Conservation (phyloP, 2,329 filamentous ascomycete genomes). For the Trichoderma breve region DNA sequence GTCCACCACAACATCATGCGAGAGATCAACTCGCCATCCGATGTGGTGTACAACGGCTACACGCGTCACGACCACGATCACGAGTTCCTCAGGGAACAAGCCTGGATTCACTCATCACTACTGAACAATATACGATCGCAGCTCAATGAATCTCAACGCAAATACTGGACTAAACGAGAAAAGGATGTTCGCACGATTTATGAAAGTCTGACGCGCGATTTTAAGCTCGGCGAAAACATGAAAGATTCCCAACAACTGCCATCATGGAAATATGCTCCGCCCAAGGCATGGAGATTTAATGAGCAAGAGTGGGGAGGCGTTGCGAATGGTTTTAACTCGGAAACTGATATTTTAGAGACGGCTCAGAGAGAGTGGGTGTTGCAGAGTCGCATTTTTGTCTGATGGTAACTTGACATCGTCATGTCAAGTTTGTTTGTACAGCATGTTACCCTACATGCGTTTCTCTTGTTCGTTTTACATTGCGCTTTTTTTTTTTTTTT, state of each 20-base stretch:
- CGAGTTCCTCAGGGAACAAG: background rate
- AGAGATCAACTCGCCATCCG: background rate
- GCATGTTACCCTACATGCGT: background rate
- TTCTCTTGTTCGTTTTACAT: background rate
- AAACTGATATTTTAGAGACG: background rate
- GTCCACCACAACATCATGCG: background rate
- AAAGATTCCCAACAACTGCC: background rate
- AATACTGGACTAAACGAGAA: background rate
- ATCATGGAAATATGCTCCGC: background rate
- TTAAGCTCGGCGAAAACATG: background rate
- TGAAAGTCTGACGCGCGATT: background rate
- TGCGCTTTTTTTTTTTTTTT: background rate
- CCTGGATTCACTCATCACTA: background rate
- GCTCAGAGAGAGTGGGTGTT: constrained; percentile 1
- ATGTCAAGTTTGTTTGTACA: background rate
- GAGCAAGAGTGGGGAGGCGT: background rate
- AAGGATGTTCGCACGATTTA: background rate
- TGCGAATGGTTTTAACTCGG: background rate
- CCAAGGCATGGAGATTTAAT: background rate
- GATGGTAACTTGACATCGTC: background rate
- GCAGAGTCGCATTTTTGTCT: background rate
- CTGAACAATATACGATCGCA: background rate
- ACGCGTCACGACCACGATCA: background rate
- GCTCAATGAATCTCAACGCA: background rate
- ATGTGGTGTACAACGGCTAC: background rate